Conservation (phyloP, 345 rosid species). For the Zanthoxylum bungeanum region DNA sequence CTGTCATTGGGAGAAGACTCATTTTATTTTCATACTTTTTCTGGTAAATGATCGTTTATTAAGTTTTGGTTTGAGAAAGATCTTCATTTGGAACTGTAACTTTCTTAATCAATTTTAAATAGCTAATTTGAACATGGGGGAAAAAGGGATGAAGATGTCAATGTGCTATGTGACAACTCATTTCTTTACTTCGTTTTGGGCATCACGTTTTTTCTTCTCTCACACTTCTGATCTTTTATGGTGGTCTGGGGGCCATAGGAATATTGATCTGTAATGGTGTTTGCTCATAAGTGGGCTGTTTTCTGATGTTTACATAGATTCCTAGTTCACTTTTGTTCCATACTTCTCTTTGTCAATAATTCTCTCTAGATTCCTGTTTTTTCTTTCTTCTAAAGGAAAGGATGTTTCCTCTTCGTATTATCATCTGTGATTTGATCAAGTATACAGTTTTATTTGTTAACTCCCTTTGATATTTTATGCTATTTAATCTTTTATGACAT, state of each 20-base stretch:
- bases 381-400: not conserved
- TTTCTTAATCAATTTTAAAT: not conserved
- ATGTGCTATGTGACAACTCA: not conserved
- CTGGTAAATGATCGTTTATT: not conserved
- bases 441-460: not conserved
- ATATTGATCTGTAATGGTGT: not conserved
- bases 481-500: not conserved
- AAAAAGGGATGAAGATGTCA: not conserved
- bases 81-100: not conserved
- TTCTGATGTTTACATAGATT: not conserved
- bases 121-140: not conserved
- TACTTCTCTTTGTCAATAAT: not conserved
- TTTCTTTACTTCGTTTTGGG: not conserved
- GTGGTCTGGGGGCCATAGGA: not conserved
- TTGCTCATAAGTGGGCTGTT: not conserved
- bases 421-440: not conserved
- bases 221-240: not conserved
- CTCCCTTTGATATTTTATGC: slow-evolving; percentile 3
- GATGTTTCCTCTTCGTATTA: not conserved
- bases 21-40: slow-evolving; percentile 1
- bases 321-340: not conserved
- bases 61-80: not conserved
- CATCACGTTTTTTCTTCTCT: not conserved
- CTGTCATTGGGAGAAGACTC: not conserved
- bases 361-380: not conserved